phyloP scores from a whole-genome alignment of 2,329 filamentous ascomycete species.

The Cladophialophora chaetospira region DNA sequence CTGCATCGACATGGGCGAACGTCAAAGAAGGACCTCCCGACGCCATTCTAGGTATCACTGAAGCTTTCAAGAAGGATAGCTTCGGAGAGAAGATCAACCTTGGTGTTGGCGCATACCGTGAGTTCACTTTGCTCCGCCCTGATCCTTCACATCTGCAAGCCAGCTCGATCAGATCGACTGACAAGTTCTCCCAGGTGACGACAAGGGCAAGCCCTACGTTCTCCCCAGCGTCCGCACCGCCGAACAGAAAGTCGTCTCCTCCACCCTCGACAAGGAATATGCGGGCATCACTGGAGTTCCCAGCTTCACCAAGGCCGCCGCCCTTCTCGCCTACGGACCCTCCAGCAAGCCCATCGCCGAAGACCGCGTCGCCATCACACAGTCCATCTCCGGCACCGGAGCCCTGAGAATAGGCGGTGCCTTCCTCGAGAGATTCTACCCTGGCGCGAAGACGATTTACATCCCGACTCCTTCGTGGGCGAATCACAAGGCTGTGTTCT shows the following conservation, averaged over 20 bases:
- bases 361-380: conserved; percentile 83
- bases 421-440: conserved; percentile 90
- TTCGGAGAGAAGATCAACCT: conserved; percentile 98
- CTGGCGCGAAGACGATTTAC: conserved; percentile 91
- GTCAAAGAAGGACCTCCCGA: conserved; percentile 88
- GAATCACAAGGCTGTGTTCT: conserved; percentile 97
- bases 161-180: background rate
- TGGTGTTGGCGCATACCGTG: conserved; percentile 94
- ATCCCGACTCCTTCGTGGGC: conserved; percentile 96
- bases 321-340: conserved; percentile 83
- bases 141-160: background rate
- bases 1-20: conserved; percentile 83
- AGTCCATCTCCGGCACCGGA: conserved; percentile 97
- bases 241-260: conserved; percentile 79
- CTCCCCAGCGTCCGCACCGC: conserved; percentile 89
- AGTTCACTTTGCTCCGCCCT: conserved; percentile 25
- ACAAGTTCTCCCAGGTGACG: conserved; percentile 58
- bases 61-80: conserved; percentile 96
- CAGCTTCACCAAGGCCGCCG: conserved; percentile 89
- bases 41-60: conserved; percentile 69
- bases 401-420: conserved; percentile 91
- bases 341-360: conserved; percentile 74
- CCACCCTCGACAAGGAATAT: conserved; percentile 64
- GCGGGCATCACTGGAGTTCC: conserved; percentile 88
- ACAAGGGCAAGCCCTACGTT: conserved; percentile 96